phyloP scores from a whole-genome alignment of 257 asterid species.

The Solanum verrucosum region DNA sequence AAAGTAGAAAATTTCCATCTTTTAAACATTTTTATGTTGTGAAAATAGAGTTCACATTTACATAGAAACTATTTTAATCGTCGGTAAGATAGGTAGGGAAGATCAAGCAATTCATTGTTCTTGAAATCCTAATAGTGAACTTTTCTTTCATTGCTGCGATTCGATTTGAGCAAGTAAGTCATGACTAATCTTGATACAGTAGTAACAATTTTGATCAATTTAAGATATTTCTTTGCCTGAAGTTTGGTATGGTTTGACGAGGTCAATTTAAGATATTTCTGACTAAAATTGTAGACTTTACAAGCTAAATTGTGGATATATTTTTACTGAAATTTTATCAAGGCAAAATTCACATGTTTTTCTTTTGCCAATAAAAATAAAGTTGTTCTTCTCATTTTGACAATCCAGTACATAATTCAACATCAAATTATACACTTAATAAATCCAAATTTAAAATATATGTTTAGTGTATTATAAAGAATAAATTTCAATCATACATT shows the following conservation, averaged over 20 bases:
- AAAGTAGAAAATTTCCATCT: too few species aligned
- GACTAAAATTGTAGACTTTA: too few species aligned
- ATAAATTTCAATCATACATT: background rate
- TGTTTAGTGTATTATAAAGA: too few species aligned
- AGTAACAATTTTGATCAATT: background rate
- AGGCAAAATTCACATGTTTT: rapidly evolving
- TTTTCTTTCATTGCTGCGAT: background rate
- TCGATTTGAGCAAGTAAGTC: background rate
- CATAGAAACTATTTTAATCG: too few species aligned
- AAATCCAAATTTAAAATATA: too few species aligned
- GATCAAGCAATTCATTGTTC: background rate
- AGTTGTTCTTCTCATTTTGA: too few species aligned
- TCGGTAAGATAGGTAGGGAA: background rate
- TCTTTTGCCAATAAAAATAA: background rate
- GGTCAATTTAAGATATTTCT: too few species aligned
- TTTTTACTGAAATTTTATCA: background rate
- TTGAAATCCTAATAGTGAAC: background rate
- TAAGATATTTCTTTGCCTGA: too few species aligned
- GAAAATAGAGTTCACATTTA: too few species aligned
- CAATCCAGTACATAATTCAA: too few species aligned
- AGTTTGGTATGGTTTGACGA: background rate
- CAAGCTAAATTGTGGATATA: background rate
- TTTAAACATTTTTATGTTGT: too few species aligned
- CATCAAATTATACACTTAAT: background rate
- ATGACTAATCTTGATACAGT: background rate